These are phyloP conservation scores for Trifolium dubium DNA, from an alignment of 306 rosid species.

Conservation along the genomic window DNA sequence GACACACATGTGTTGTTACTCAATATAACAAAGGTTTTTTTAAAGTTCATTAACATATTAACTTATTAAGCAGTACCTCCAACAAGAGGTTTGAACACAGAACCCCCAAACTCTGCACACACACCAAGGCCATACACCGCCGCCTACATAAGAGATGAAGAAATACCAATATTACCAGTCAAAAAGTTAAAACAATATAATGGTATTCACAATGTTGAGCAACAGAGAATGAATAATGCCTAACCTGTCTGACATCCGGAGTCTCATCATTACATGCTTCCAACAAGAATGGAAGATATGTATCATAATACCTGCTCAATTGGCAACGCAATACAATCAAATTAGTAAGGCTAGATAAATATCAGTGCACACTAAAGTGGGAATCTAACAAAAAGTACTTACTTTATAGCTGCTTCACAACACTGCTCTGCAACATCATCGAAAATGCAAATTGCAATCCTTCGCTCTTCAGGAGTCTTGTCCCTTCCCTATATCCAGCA, in stretches of 20 bases:
- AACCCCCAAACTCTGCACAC: conserved; percentile 95
- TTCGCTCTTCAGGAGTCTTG: conserved; percentile 95
- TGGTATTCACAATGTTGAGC: conserved; percentile 3
- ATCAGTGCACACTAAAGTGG: background rate
- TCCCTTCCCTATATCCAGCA: conserved; percentile 78
- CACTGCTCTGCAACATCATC: conserved; percentile 99
- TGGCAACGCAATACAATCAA: conserved; percentile 28
- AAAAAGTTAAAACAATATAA: conserved; percentile 35
- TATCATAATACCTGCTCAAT: conserved; percentile 82
- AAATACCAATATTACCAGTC: conserved; percentile 15
- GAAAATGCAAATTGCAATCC: conserved; percentile 98
- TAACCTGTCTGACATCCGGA: conserved; percentile 96
- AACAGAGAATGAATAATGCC: conserved; percentile 44
- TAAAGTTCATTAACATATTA: conserved; percentile 1
- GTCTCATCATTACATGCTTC: conserved; percentile 97
- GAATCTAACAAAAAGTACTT: conserved; percentile 31
- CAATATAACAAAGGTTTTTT: background rate
- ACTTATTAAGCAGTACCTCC: conserved; percentile 60
- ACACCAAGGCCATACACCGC: conserved; percentile 99
- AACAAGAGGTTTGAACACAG: conserved; percentile 82
- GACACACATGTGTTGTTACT: conserved; percentile 41
- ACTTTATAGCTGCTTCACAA: conserved; percentile 94
- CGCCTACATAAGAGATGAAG: conserved; percentile 60
- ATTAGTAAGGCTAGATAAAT: conserved; percentile 23
- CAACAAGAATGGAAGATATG: conserved; percentile 90